Evolutionary conservation across 176 grass and related monocot genomes (phyloP), one percentile per base, ranked within the genome.

Genomic region (Miscanthus lutarioriparius): DNA sequence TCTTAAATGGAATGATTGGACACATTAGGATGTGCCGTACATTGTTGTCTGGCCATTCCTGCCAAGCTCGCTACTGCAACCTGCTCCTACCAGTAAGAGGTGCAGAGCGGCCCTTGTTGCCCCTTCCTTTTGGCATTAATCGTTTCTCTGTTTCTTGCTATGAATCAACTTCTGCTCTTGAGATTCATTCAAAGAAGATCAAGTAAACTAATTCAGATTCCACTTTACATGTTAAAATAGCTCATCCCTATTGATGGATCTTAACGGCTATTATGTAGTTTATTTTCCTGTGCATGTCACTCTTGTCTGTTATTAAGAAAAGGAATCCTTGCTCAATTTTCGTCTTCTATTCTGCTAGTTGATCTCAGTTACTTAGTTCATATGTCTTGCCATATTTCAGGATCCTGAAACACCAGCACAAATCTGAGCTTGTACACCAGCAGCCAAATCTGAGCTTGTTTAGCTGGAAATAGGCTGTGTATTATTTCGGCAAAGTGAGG

Each of bases 401-500:
- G 96, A 30, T 95, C 95, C 83, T 89, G 89, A 53, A 98, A 95
- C 76, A 98, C 92, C 54, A 90, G 80, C 85, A 98, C 96, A 98
- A 88, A 95, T 98, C 71, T 90, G 89, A 80, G 87, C 96, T 58
- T 90, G 86, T 87, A 32, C 32, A 32, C 32, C 32, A 32, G 32
- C 32, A 32, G 32, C 32, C 32, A 32, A 3, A 32, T 32, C 32
- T 32, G 32, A 32, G 32, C 32, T 32, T 32, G 32, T 32, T 86
- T 87, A 43, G 83, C 91, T 41, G 82, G 70, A 79, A 90, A 92
- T 35, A 74, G 91, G 69, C 88, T 80, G 58, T 93, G 90, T 82
- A 82, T 93, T 40, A 89, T 98, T 58, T 98, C 88, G 35, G 96
- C 96, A 37, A 95, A 32, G 93, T 69, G 96, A 98, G 89, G 93